Evolutionary conservation across 1,139 yeast species (phyloP).

Genomic region (Geotrichum citri-aurantii): DNA sequence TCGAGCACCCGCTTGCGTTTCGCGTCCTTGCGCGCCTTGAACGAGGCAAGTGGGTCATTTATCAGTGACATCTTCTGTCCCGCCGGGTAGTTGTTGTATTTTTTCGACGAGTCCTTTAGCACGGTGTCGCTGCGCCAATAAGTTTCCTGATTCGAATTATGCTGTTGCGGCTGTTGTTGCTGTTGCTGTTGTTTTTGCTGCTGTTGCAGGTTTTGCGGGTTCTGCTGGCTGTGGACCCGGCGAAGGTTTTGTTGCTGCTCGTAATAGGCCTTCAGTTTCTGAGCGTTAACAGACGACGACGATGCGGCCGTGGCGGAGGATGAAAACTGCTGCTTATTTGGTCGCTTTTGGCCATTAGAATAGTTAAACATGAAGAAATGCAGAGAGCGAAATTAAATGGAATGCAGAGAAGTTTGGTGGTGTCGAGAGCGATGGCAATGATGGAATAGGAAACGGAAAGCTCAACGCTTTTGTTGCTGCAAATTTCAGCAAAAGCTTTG

Average conservation of each 20-base stretch:
- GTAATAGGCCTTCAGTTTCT: not conserved
- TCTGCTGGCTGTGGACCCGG: not conserved
- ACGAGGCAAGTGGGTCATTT: conserved; percentile 36
- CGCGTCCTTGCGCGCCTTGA: conserved; percentile 55
- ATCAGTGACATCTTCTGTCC: conserved; percentile 20
- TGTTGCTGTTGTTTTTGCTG: not conserved
- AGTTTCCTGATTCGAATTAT: not conserved
- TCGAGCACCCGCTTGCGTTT: conserved; percentile 66
- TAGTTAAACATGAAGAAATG: conserved; percentile 7
- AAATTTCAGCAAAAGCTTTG: not conserved
- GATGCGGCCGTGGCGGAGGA: not conserved
- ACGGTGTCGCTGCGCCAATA: not conserved
- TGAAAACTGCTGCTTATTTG: not conserved
- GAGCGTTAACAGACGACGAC: not conserved
- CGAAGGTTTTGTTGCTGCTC: not conserved
- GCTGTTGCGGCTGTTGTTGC: conserved; percentile 5
- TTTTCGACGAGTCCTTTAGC: not conserved
- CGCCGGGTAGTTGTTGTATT: not conserved
- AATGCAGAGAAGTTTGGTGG: not conserved
- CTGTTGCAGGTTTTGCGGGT: not conserved
- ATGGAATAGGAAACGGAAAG: not conserved
- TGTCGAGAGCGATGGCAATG: not conserved
- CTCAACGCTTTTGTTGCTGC: not conserved
- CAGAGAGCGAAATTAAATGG: not conserved
- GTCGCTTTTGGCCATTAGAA: conserved; percentile 6